These are phyloP conservation scores for Botrytis fabae DNA, from an alignment of 2,329 filamentous ascomycete species.

Conservation along the genomic window DNA sequence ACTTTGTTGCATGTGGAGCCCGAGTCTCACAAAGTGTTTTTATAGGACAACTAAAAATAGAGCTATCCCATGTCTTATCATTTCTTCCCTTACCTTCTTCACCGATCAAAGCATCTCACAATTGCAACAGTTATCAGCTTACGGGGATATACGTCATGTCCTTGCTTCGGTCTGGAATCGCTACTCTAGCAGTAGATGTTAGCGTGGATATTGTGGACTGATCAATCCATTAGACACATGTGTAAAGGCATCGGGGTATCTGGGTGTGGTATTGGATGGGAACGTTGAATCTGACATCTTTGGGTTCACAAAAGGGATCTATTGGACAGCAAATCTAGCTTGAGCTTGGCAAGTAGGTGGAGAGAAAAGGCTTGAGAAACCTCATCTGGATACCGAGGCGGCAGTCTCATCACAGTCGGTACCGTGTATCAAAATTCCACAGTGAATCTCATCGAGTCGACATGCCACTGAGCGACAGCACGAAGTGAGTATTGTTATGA, in stretches of 20 bases:
- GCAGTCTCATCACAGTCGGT: background rate
- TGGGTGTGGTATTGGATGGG: background rate
- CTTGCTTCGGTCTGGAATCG: background rate
- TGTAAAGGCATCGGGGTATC: background rate
- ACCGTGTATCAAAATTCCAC: background rate
- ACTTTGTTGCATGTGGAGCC: background rate
- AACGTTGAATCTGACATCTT: background rate
- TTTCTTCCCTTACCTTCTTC: background rate
- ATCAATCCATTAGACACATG: background rate
- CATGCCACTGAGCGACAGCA: background rate
- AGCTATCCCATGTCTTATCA: background rate
- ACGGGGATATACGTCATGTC: no score
- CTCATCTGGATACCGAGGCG: background rate
- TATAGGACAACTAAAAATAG: constrained; percentile 15
- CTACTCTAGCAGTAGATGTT: background rate
- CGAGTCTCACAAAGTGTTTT: background rate
- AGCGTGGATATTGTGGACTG: background rate
- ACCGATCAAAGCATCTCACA: constrained; percentile 8
- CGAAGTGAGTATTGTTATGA: background rate
- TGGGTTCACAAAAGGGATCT: background rate
- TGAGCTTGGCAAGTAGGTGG: background rate
- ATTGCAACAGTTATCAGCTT: background rate
- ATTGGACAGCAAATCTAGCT: background rate
- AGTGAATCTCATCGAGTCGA: constrained; percentile 1
- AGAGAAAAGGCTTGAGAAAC: background rate